These are phyloP conservation scores for Haematococcus lacustris DNA, from an alignment of 139 green algal genomes.

Conservation along the genomic window DNA sequence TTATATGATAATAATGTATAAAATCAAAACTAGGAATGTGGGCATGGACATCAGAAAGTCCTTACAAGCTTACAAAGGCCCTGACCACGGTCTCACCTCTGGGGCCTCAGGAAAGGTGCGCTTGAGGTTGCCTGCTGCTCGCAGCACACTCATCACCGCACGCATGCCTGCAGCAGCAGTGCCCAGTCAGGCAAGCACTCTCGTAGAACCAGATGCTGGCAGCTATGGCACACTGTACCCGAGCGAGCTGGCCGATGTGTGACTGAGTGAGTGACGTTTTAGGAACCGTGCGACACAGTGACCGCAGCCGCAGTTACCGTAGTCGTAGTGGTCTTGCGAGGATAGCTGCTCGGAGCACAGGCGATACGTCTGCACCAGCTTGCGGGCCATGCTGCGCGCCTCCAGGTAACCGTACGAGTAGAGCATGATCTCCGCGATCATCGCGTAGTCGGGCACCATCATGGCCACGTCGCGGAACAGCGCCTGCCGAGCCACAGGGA, in stretches of 20 bases:
- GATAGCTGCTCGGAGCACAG: conserved; percentile 78
- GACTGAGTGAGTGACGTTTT: too few relatives aligned
- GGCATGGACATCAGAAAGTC: too few relatives aligned
- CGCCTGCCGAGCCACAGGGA: too few relatives aligned
- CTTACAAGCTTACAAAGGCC: neutral
- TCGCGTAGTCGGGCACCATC: conserved; percentile 78
- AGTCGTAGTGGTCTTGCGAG: conserved; percentile 12
- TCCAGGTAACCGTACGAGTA: conserved; percentile 70
- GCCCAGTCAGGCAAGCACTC: conserved; percentile 43
- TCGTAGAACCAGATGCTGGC: conserved; percentile 48
- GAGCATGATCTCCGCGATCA: conserved; percentile 78
- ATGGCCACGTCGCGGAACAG: conserved; percentile 65
- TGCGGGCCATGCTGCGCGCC: conserved; percentile 57
- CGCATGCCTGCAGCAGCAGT: conserved; percentile 60
- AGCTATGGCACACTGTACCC: too few relatives aligned
- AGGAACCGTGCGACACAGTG: too few relatives aligned
- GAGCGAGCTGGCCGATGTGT: too few relatives aligned
- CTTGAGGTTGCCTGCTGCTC: conserved; percentile 62
- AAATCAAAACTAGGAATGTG: too few relatives aligned
- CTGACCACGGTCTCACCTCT: neutral
- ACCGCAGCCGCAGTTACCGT: too few relatives aligned
- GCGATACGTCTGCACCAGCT: conserved; percentile 79
- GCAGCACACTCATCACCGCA: conserved; percentile 69
- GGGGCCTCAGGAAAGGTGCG: conserved; percentile 30
- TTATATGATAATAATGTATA: too few relatives aligned